Conservation (phyloP, 2,329 filamentous ascomycete species). For the Exophiala xenobiotica region DNA sequence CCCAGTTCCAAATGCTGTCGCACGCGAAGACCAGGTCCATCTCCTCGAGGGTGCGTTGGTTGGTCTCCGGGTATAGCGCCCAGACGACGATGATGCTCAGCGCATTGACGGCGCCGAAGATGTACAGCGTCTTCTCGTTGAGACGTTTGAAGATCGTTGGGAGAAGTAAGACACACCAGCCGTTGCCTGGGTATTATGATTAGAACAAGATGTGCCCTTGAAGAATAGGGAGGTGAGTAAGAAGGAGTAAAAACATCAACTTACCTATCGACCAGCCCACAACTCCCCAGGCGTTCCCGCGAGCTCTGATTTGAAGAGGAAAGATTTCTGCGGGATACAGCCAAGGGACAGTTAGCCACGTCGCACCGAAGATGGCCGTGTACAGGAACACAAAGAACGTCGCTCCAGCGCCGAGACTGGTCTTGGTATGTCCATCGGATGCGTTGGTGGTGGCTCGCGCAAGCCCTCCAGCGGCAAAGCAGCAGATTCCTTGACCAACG, state of each 20-base stretch:
- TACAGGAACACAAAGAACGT: conserved; percentile 65
- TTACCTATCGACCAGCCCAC: conserved; percentile 76
- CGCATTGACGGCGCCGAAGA: conserved; percentile 68
- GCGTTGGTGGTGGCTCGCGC: conserved; percentile 51
- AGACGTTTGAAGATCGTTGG: conserved; percentile 64
- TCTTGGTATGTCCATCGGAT: conserved; percentile 47
- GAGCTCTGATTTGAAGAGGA: conserved; percentile 67
- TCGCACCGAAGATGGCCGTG: conserved; percentile 64
- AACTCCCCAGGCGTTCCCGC: conserved; percentile 74
- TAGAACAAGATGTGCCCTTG: background rate
- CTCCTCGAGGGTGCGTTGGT: conserved; percentile 71
- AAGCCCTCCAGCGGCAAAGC: conserved; percentile 67
- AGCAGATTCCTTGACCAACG: conserved; percentile 61
- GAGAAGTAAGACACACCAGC: conserved; percentile 43
- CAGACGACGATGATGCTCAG: conserved; percentile 68
- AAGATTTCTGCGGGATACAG: conserved; percentile 73
- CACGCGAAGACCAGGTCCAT: conserved; percentile 72
- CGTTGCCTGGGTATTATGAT: background rate
- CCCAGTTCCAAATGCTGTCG: conserved; percentile 67
- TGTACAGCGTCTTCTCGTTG: conserved; percentile 69
- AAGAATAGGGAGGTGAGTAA: background rate
- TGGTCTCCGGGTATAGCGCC: conserved; percentile 72
- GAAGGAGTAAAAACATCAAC: conserved; percentile 52
- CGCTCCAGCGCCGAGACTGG: conserved; percentile 64
- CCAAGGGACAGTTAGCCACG: conserved; percentile 60